Evolutionary conservation across 2,329 filamentous ascomycete genomes (phyloP).

Genomic region (Leptographium flavum): DNA sequence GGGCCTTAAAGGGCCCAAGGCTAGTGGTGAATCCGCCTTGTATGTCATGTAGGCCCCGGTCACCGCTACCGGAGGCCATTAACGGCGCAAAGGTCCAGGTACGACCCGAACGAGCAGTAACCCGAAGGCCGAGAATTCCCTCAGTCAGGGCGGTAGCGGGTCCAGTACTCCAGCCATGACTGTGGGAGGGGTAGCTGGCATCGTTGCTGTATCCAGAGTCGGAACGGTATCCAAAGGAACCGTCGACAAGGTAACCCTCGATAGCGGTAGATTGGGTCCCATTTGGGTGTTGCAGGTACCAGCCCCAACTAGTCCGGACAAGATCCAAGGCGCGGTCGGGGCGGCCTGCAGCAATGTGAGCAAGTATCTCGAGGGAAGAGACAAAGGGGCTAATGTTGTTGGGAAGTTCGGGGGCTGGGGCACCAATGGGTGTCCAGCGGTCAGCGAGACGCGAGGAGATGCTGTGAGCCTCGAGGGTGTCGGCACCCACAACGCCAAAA

Average conservation of each 20-base stretch:
- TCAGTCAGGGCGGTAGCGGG: slow-evolving; percentile 22
- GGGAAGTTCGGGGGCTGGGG: slow-evolving; percentile 39
- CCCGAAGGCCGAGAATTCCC: slow-evolving; percentile 25
- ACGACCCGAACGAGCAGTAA: slow-evolving; percentile 13
- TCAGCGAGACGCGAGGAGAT: slow-evolving; percentile 30
- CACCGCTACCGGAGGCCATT: slow-evolving; percentile 3
- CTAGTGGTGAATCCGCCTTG: slow-evolving; percentile 8
- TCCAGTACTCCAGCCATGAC: slow-evolving; percentile 34
- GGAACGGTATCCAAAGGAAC: slow-evolving; percentile 41
- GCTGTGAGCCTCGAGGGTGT: slow-evolving; percentile 12
- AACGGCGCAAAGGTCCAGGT: slow-evolving; percentile 8
- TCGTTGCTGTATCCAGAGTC: slow-evolving; percentile 35
- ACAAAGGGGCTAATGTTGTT: slow-evolving; percentile 45
- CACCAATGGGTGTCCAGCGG: slow-evolving; percentile 42
- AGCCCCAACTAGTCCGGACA: slow-evolving; percentile 43
- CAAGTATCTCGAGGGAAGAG: slow-evolving; percentile 43
- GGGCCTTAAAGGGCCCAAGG: slow-evolving; percentile 12
- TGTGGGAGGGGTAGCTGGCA: slow-evolving; percentile 26
- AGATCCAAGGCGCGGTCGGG: slow-evolving; percentile 38
- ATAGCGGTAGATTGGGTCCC: slow-evolving; percentile 44
- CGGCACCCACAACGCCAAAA: slow-evolving; percentile 24
- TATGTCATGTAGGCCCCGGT: background rate
- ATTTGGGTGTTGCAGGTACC: slow-evolving; percentile 41
- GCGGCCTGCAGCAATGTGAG: slow-evolving; percentile 33
- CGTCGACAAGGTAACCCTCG: slow-evolving; percentile 41